Evolutionary conservation across 495 filamentous ascomycete species (phyloP), one percentile per base, ranked within the genome.

Genomic region (Podospora pseudocomata): DNA sequence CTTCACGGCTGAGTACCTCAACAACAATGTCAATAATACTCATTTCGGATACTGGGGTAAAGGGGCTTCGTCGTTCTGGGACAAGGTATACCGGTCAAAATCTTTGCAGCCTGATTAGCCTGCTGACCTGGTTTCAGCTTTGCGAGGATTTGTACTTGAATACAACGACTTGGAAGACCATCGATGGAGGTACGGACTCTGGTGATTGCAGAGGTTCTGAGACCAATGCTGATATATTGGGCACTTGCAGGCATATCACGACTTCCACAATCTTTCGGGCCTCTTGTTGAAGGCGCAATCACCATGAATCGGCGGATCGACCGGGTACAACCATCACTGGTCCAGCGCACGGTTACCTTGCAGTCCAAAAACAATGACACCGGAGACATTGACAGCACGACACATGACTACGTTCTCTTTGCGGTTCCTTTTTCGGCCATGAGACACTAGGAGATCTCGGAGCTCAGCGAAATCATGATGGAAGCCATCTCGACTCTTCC

Each of bases 351-450:
- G 78, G 82, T 65, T 79, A 77, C 18, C 74, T 61, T 34, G 62
- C 34, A 2, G 20, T 66, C 53, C 62, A 64, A 55, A 65, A 15
- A 18, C 20, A 79, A 4, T 75, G 82, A 2, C 73, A 78, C 0
- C 83, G 83, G 55, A 73, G 83, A 68, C 82, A 80, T 28, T 75
- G 61, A 34, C 6, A 63, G n/a, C 61, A 39, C 82, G 15, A 80
- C 83, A 7, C 89, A 85, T 70, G 88, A 91, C 74, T 91, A 90
- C 75, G 86, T 87, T 23, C 79, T 92, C 9, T 79, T 90, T 49
- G 79, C 88, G 15, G 81, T 82, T 0, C 89, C 89, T 7, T 90
- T 91, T 75, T 80, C 83, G 70, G 83, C 83, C 13, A 80, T 87
- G 65, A 79, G 83, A 60, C 78, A 80, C 64, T 86, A 85, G 84